These are phyloP conservation scores for Picochlorum sp. DNA, from an alignment of 139 green algal genomes.

Conservation along the genomic window DNA sequence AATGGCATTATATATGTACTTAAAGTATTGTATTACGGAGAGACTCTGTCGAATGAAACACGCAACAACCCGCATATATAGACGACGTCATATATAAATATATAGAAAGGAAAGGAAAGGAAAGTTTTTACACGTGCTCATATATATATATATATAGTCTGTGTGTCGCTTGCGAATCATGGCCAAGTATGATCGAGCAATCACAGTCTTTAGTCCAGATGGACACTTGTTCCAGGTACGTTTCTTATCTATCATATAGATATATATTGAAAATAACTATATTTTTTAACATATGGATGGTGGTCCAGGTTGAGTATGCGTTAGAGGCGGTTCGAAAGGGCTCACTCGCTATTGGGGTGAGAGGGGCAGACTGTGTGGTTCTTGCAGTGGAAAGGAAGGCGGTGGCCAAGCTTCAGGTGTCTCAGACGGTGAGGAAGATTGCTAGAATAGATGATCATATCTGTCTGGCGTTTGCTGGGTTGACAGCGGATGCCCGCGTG, in stretches of 20 bases:
- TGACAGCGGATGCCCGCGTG: conserved; percentile 93
- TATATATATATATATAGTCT: too few species aligned
- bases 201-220: conserved; percentile 98
- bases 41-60: too few species aligned
- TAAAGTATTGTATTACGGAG: background rate
- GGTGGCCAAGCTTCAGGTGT: conserved; percentile 91
- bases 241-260: background rate
- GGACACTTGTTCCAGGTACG: conserved; percentile 69
- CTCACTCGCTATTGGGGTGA: conserved; percentile 84
- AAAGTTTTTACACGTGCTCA: background rate
- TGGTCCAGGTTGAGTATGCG: conserved; percentile 95
- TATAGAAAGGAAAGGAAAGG: background rate
- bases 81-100: background rate
- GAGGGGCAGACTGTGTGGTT: conserved; percentile 82
- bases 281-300: too few species aligned
- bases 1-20: background rate
- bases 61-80: too few species aligned
- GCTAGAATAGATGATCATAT: conserved; percentile 94
- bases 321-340: conserved; percentile 94
- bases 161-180: conserved; percentile 17
- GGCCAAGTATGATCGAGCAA: conserved; percentile 92
- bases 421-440: conserved; percentile 93
- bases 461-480: conserved; percentile 90
- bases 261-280: too few species aligned
- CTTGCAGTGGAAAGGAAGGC: conserved; percentile 94